These are phyloP conservation scores for Botryotinia narcissicola DNA, from an alignment of 2,329 filamentous ascomycete species.

Conservation along the genomic window DNA sequence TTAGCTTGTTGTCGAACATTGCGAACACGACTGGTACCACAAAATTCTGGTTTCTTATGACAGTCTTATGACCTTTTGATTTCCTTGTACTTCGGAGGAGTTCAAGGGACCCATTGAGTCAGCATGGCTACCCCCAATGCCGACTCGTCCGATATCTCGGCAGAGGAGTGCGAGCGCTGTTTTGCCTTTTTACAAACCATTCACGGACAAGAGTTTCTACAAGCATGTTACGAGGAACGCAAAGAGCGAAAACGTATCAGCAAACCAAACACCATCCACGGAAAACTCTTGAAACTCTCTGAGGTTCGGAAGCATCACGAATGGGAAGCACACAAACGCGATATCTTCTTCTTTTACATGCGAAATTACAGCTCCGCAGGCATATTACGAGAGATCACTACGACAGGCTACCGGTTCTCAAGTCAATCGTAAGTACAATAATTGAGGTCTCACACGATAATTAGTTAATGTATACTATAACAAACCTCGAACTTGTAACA, in stretches of 20 bases:
- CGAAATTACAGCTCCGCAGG: slow-evolving; percentile 11
- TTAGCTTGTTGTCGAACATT: neutral
- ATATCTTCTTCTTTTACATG: slow-evolving; percentile 9
- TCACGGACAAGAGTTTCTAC: slow-evolving; percentile 4
- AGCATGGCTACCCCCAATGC: slow-evolving; percentile 1
- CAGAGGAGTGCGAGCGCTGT: slow-evolving; percentile 7
- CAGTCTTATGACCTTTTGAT: neutral
- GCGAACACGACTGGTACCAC: neutral
- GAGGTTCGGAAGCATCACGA: neutral
- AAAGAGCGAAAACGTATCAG: slow-evolving; percentile 8
- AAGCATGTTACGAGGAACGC: slow-evolving; percentile 10
- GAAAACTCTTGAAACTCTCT: slow-evolving; percentile 6
- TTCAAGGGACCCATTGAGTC: neutral
- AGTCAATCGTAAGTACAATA: slow-evolving; percentile 14
- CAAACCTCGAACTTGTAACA: slow-evolving; percentile 12
- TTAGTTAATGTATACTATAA: neutral
- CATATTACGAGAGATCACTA: slow-evolving; percentile 11
- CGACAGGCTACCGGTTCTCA: neutral
- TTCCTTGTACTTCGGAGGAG: neutral
- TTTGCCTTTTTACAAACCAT: slow-evolving; percentile 10
- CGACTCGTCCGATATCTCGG: slow-evolving; percentile 2
- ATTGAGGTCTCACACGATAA: neutral
- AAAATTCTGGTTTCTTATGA: neutral
- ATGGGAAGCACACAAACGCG: slow-evolving; percentile 12
- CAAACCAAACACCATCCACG: neutral